These are phyloP conservation scores for Trichoderma endophyticum DNA, from an alignment of 2,329 filamentous ascomycete species.

Conservation along the genomic window DNA sequence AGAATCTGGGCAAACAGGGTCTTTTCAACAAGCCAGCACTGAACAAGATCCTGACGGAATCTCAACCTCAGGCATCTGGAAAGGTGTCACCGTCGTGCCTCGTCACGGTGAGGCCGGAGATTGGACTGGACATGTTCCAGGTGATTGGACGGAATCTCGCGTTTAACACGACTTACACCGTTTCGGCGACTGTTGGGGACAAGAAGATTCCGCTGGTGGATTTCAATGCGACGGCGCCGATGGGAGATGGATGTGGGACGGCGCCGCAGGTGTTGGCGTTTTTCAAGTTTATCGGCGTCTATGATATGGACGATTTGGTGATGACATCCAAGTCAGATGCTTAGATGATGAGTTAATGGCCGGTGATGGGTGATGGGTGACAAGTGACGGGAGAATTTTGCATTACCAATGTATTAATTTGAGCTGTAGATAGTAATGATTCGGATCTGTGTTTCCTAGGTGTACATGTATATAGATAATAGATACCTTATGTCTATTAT, in stretches of 20 bases:
- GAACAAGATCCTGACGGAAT: slow-evolving; percentile 15
- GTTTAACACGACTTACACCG: slow-evolving; percentile 20
- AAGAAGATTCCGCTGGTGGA: slow-evolving; percentile 17
- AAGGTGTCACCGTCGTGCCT: background rate
- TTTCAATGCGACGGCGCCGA: slow-evolving; percentile 13
- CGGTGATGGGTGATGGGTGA: background rate
- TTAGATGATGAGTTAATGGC: background rate
- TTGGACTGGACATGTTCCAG: slow-evolving; percentile 21
- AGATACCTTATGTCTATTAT: background rate
- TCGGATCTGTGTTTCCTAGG: background rate
- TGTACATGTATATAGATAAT: background rate
- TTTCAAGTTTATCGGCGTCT: slow-evolving; percentile 19
- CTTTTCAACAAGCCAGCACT: slow-evolving; percentile 6
- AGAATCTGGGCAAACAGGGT: slow-evolving; percentile 18
- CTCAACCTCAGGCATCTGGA: background rate
- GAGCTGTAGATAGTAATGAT: background rate
- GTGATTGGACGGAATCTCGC: slow-evolving; percentile 17
- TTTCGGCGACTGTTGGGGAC: slow-evolving; percentile 1
- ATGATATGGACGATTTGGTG: slow-evolving; percentile 12
- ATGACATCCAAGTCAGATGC: background rate
- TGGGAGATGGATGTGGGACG: slow-evolving; percentile 16
- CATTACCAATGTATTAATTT: background rate
- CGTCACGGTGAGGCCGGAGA: slow-evolving; percentile 18
- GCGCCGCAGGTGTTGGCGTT: slow-evolving; percentile 19
- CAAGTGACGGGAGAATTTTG: background rate